These are phyloP conservation scores for Scleromitrula shiraiana DNA, from an alignment of 2,329 filamentous ascomycete species.

Conservation along the genomic window DNA sequence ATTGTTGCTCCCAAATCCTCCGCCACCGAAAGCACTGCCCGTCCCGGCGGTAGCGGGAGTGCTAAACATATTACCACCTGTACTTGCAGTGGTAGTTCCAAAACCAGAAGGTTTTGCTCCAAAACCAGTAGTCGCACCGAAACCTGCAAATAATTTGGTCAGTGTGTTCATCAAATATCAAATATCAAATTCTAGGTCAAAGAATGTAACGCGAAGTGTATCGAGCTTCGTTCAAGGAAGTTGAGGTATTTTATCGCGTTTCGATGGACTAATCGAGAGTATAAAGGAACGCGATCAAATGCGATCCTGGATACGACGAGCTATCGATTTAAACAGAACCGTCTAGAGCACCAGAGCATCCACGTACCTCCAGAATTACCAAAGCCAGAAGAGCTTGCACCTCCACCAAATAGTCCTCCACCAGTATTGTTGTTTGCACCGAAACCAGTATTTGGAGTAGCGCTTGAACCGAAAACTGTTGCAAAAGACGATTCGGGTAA, in stretches of 20 bases:
- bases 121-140: slow-evolving; percentile 36
- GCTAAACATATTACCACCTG: slow-evolving; percentile 47
- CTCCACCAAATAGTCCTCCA: slow-evolving; percentile 31
- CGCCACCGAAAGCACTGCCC: slow-evolving; percentile 18
- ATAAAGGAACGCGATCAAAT: slow-evolving; percentile 5
- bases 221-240: neutral
- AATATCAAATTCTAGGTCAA: neutral
- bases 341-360: slow-evolving; percentile 21
- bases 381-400: slow-evolving; percentile 28
- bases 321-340: slow-evolving; percentile 16
- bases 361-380: slow-evolving; percentile 34
- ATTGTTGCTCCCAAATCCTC: slow-evolving; percentile 15
- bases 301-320: slow-evolving; percentile 7
- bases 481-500: slow-evolving; percentile 28
- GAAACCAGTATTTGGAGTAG: slow-evolving; percentile 32
- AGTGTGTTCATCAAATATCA: slow-evolving; percentile 13
- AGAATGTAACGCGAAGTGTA: neutral
- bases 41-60: slow-evolving; percentile 26
- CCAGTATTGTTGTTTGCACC: slow-evolving; percentile 31
- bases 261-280: slow-evolving; percentile 7
- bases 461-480: slow-evolving; percentile 35
- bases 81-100: slow-evolving; percentile 35
- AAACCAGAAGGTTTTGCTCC: slow-evolving; percentile 37
- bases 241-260: neutral
- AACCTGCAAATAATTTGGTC: slow-evolving; percentile 28